phyloP scores from a whole-genome alignment of 805 yeast genomes.

The Saturnispora galanensis region DNA sequence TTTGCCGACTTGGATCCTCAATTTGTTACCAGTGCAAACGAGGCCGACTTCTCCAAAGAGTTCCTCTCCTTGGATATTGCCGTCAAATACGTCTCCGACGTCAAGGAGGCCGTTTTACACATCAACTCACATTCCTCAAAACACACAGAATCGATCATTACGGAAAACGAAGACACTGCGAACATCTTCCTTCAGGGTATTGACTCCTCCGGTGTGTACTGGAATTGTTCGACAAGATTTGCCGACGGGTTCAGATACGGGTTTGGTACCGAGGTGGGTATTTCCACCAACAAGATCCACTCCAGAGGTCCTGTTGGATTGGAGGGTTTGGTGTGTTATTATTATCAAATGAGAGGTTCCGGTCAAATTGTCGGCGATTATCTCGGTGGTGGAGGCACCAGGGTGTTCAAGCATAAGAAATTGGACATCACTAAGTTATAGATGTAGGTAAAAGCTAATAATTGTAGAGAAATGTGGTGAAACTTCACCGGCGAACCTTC shows the following conservation, averaged over 20 bases:
- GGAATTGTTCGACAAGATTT: constrained; percentile 95
- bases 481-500: too few relatives aligned
- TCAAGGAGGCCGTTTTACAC: constrained; percentile 70
- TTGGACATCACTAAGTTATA: constrained; percentile 27
- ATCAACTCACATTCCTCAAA: constrained; percentile 89
- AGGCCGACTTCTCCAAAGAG: constrained; percentile 72
- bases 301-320: constrained; percentile 98
- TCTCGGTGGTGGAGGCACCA: constrained; percentile 83
- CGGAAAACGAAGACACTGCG: constrained; percentile 63
- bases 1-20: constrained; percentile 7
- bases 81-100: constrained; percentile 48
- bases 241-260: constrained; percentile 99
- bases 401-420: constrained; percentile 66
- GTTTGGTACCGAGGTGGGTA: constrained; percentile 97
- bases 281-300: constrained; percentile 92
- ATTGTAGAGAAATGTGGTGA: too few relatives aligned
- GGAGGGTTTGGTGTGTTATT: constrained; percentile 93
- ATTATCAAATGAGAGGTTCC: constrained; percentile 81
- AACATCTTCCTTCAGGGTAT: constrained; percentile 71
- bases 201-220: constrained; percentile 93
- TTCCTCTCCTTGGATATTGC: constrained; percentile 79
- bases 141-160: constrained; percentile 89
- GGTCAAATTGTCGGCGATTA: constrained; percentile 94
- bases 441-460: too few relatives aligned
- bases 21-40: constrained; percentile 33